Conservation (phyloP, 352 stramenopile genomes). For the Pythium dissimile region DNA sequence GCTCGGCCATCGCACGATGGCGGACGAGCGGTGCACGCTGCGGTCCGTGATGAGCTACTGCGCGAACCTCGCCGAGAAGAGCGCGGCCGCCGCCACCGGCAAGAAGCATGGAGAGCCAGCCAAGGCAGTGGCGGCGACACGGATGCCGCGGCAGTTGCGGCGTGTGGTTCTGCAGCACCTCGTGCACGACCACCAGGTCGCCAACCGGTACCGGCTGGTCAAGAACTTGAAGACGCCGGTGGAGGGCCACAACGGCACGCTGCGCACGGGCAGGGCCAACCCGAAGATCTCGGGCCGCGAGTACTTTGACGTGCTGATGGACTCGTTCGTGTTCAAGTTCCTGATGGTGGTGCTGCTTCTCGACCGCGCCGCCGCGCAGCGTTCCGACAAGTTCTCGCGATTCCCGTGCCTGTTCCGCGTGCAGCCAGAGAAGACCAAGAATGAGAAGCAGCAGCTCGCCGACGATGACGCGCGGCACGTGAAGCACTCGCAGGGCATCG, state of each 20-base stretch:
- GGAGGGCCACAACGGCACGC: constrained; percentile 44
- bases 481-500: constrained; percentile 90
- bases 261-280: constrained; percentile 48
- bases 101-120: constrained; percentile 21
- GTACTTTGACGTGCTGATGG: constrained; percentile 83
- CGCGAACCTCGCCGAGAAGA: constrained; percentile 7
- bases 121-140: constrained; percentile 7
- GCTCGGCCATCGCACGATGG: constrained; percentile 56
- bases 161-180: constrained; percentile 67
- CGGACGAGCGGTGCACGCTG: constrained; percentile 54
- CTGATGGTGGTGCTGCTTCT: constrained; percentile 93
- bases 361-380: constrained; percentile 77
- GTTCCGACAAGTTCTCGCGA: constrained; percentile 72
- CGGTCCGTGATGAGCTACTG: constrained; percentile 39
- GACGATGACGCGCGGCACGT: constrained; percentile 36
- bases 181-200: constrained; percentile 58
- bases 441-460: background rate
- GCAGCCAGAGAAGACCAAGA: constrained; percentile 10
- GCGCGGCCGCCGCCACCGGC: constrained; percentile 1
- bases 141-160: constrained; percentile 53
- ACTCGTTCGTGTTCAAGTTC: constrained; percentile 88
- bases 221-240: constrained; percentile 68
- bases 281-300: constrained; percentile 70
- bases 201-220: constrained; percentile 58
- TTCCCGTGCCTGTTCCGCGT: constrained; percentile 90